Evolutionary conservation across 306 rosid genomes (phyloP), one percentile per base, ranked within the genome.

Genomic region (Lathyrus tuberosus): DNA sequence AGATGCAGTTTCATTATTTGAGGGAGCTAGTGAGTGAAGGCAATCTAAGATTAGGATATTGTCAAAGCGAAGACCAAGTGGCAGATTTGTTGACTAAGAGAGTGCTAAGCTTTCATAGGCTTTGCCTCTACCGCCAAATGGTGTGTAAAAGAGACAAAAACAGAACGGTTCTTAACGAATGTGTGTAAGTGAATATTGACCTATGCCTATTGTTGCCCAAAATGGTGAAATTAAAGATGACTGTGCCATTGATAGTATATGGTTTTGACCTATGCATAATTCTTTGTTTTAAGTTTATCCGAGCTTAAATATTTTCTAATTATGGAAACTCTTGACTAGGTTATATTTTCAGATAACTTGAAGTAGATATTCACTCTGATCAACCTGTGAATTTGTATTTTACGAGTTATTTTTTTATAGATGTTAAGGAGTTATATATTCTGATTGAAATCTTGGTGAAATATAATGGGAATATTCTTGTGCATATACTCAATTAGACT

Each of bases 31-130:
- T n/a, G n/a, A n/a, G n/a, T n/a, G n/a, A n/a, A n/a, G n/a, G n/a
- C n/a, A n/a, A n/a, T n/a, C n/a, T n/a, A n/a, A n/a, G n/a, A n/a
- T n/a, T n/a, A n/a, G n/a, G n/a, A n/a, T n/a, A n/a, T n/a, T n/a
- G n/a, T n/a, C n/a, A n/a, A n/a, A n/a, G n/a, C n/a, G n/a, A n/a
- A n/a, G n/a, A n/a, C n/a, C n/a, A n/a, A n/a, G n/a, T n/a, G n/a
- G n/a, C n/a, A n/a, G n/a, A n/a, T n/a, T n/a, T n/a, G n/a, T n/a
- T n/a, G n/a, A n/a, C n/a, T n/a, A n/a, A n/a, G n/a, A n/a, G n/a
- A n/a, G 79, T 15, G n/a, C 78, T 60, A 73, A 72, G 60, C 40
- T 69, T 61, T 24, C 72, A 13, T 79, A 24, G 78, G 35, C 52
- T 64, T 71, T 44, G 73, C 38, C 61, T 58, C 33, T 48, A 60